Evolutionary conservation across 306 rosid genomes (phyloP).

Genomic region (Acacia acuminata): DNA sequence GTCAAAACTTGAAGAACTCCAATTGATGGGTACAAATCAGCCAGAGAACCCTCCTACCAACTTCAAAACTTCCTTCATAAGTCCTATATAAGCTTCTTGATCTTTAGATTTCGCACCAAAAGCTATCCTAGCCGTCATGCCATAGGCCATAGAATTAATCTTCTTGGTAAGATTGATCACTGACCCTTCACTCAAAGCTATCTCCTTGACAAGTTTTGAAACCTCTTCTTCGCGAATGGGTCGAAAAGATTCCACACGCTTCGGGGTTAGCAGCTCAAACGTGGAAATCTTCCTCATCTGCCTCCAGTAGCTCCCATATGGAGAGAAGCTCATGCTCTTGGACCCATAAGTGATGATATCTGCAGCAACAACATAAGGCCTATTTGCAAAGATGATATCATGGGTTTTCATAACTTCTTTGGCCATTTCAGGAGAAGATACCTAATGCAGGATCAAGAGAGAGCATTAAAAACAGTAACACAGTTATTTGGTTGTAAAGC

Average conservation of each 20-base stretch:
- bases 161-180: slow-evolving; percentile 4
- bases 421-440: slow-evolving; percentile 37
- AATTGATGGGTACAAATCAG: slow-evolving; percentile 37
- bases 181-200: slow-evolving; percentile 21
- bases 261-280: slow-evolving; percentile 1
- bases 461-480: neutral
- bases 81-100: neutral
- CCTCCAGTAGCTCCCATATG: slow-evolving; percentile 8
- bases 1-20: slow-evolving; percentile 28
- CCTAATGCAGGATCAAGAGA: neutral
- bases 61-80: slow-evolving; percentile 7
- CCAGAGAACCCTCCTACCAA: slow-evolving; percentile 24
- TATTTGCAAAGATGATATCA: slow-evolving; percentile 36
- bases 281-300: slow-evolving; percentile 12
- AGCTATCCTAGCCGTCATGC: neutral
- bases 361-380: slow-evolving; percentile 25
- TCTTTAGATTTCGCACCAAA: slow-evolving; percentile 30
- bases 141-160: slow-evolving; percentile 13
- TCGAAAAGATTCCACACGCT: slow-evolving; percentile 28
- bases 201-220: slow-evolving; percentile 13
- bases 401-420: slow-evolving; percentile 38
- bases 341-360: slow-evolving; percentile 24
- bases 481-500: neutral
- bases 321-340: slow-evolving; percentile 13
- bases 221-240: slow-evolving; percentile 35